Base-by-base conservation (phyloP, 106 monocot species). In the Posidonia australis region DNA sequence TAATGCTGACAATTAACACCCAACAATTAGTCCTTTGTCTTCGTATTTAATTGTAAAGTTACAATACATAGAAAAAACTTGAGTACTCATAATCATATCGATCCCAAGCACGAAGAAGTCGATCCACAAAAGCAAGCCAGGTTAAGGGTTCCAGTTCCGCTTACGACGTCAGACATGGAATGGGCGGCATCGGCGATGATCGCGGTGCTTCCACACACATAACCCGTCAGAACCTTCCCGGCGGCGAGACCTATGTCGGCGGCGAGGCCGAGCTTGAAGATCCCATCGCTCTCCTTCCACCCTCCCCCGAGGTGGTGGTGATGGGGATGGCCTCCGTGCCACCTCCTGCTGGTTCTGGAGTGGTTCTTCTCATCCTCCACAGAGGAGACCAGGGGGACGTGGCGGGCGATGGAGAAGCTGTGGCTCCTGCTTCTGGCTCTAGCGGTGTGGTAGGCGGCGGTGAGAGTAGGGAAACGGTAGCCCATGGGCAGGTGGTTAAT, bases 231-330 rank as follows among this genome's bases (percentile, higher is more conserved):
- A 17, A 47, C 20, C 26, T 67, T 74, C 55, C 74, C 67, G 13
- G 42, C 63, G 1, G 71, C 51, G 62, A 66, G 75, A n/a, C 60
- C 67, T 16, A 75, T 25, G 59, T 75, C 75, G 4, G 75, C 75
- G 25, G 68, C 75, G 11, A 75, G 67, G 14, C 68, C 75, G 36
- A 75, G 67, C 75, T 68, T 75, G 26, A 75, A 75, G 0, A 75
- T 67, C 2, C 20, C 47, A 16, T 75, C 75, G 26, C 36, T 63
- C 58, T 49, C 74, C 30, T 60, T 60, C 46, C 66, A 46, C 18
- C 27, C 45, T 25, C 19, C 47, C 36, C 36, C 7, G 36, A 7
- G 36, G 21, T 74, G 58, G 36, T 68, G 61, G 13, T 67, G 67
- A 13, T 44, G 72, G 58, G 46, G 36, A 6, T 74, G 58, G 20